Evolutionary conservation across 208 protist species (phyloP).

Genomic region (Wallacemonas sp.): DNA sequence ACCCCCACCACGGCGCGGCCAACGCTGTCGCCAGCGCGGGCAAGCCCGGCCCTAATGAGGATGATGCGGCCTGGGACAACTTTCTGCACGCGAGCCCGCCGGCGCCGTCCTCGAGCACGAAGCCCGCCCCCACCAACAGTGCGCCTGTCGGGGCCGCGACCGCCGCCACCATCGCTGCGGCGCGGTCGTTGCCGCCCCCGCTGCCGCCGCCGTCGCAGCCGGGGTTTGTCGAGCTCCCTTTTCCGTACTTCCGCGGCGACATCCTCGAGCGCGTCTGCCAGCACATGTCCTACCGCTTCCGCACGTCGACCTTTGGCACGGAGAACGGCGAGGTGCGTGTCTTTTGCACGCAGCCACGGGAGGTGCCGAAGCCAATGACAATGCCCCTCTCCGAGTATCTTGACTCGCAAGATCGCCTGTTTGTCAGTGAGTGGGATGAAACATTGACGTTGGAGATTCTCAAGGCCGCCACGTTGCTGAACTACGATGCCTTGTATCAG

Average conservation of each 20-base stretch:
- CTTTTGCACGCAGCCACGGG: constrained; percentile 44
- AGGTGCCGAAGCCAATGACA: constrained; percentile 76
- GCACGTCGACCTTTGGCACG: constrained; percentile 38
- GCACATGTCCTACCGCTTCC: constrained; percentile 84
- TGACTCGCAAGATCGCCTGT: constrained; percentile 57
- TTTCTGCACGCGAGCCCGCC: not conserved
- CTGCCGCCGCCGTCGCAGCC: not conserved
- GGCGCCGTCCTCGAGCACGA: constrained; percentile 12
- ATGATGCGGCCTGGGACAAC: constrained; percentile 1
- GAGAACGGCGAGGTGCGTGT: constrained; percentile 45
- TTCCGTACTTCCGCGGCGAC: constrained; percentile 71
- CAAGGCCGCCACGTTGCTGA: constrained; percentile 87
- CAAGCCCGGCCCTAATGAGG: not conserved
- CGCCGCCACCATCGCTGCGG: no score
- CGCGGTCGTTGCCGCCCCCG: no score
- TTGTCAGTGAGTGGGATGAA: constrained; percentile 83
- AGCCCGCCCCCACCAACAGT: no score
- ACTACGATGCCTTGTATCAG: constrained; percentile 84
- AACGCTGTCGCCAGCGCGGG: not conserved
- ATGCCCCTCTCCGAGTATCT: constrained; percentile 76
- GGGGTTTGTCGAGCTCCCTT: constrained; percentile 52
- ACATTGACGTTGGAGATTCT: constrained; percentile 69
- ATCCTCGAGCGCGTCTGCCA: constrained; percentile 63
- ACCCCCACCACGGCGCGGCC: not conserved
- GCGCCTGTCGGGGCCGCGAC: no score